These are phyloP conservation scores for Tremella mesenterica DNA, from an alignment of 768 basidiomycete species.

Conservation along the genomic window DNA sequence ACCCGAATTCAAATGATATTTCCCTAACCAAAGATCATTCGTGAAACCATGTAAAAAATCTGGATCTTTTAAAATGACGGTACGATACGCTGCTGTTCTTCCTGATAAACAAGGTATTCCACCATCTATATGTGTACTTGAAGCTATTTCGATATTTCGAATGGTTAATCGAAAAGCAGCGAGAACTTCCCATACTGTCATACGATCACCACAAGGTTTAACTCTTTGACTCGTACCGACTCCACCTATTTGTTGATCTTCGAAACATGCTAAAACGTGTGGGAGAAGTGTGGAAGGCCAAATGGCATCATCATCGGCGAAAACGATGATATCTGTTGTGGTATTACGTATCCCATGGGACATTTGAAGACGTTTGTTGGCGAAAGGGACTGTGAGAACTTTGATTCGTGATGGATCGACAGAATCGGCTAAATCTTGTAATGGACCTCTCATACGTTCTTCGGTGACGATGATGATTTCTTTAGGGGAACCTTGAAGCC, in stretches of 20 bases:
- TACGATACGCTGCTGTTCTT: constrained; percentile 85
- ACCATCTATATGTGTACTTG: constrained; percentile 85
- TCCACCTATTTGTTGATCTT: constrained; percentile 86
- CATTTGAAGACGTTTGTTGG: constrained; percentile 93
- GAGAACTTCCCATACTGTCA: constrained; percentile 94
- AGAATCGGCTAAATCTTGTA: constrained; percentile 78
- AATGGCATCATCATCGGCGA: constrained; percentile 91
- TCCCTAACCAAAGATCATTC: constrained; percentile 85
- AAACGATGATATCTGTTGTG: constrained; percentile 85
- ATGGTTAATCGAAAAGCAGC: constrained; percentile 87
- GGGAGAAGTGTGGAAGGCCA: constrained; percentile 90
- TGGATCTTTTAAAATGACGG: constrained; percentile 88
- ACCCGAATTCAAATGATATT: constrained; percentile 88
- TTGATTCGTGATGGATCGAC: constrained; percentile 73
- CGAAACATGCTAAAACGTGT: constrained; percentile 80
- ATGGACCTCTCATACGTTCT: constrained; percentile 79
- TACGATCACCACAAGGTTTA: constrained; percentile 61
- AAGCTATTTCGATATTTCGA: constrained; percentile 84
- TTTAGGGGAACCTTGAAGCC: constrained; percentile 86
- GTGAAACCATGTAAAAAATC: constrained; percentile 89
- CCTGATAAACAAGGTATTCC: constrained; percentile 86
- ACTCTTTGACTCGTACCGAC: constrained; percentile 87
- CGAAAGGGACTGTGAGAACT: constrained; percentile 81
- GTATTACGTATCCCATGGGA: constrained; percentile 82
- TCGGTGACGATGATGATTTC: constrained; percentile 70